Percentiles rank a stretch among this genome's conserved stretches.
phyloP scores from a whole-genome alignment of 176 grass and related monocot species.

The Triticum turgidum region DNA sequence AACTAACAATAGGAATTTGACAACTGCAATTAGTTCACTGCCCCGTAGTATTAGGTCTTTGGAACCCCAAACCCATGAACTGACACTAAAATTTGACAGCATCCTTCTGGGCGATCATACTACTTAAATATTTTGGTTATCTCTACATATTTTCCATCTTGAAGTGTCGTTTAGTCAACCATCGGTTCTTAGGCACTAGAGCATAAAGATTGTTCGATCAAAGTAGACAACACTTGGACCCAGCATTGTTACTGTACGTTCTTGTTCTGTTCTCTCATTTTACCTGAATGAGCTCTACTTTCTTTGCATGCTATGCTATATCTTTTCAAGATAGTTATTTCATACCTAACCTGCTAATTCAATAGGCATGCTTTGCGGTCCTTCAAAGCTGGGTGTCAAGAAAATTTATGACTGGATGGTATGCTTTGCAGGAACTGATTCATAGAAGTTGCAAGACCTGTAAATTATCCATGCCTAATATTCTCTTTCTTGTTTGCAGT shows the following conservation, averaged over 20 bases:
- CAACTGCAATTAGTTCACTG: not conserved
- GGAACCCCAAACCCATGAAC: not conserved
- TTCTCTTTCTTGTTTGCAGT: constrained; percentile 41
- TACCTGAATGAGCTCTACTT: not conserved
- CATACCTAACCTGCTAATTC: constrained; percentile 27
- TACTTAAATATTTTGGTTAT: not conserved
- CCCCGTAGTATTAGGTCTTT: not conserved
- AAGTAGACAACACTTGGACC: not conserved
- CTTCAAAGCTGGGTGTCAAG: constrained; percentile 98
- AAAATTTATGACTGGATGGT: constrained; percentile 99
- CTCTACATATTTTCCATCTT: not conserved
- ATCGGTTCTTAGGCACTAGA: not conserved
- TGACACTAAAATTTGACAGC: not conserved
- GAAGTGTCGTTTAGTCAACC: not conserved
- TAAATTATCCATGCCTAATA: constrained; percentile 19
- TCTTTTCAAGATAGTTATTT: not conserved
- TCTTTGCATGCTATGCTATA: not conserved
- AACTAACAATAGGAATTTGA: not conserved
- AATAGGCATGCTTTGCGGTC: constrained; percentile 85
- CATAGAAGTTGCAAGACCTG: not conserved
- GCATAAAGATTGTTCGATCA: not conserved
- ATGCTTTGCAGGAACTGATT: constrained; percentile 29
- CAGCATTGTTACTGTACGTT: not conserved
- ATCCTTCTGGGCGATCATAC: not conserved
- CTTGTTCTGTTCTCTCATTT: not conserved